phyloP scores from a whole-genome alignment of 139 green algal species.

The Zygnema circumcarinatum region DNA sequence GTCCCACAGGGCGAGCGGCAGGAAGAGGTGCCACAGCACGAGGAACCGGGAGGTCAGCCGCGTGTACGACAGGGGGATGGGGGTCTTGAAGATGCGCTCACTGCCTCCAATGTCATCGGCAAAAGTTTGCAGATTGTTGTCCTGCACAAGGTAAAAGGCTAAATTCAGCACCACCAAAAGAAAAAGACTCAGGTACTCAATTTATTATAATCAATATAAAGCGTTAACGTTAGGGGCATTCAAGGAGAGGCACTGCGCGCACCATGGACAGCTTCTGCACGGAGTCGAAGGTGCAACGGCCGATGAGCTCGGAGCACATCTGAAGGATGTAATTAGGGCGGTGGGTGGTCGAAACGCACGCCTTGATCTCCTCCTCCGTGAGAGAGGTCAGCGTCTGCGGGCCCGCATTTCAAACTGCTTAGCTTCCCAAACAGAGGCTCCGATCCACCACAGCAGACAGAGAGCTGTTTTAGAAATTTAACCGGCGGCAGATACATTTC shows the following conservation, averaged over 20 bases:
- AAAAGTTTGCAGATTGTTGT: conserved; percentile 45
- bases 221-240: too few relatives aligned
- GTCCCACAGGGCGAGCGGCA: conserved; percentile 83
- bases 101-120: conserved; percentile 51
- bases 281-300: conserved; percentile 20
- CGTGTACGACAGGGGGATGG: conserved; percentile 68
- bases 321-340: conserved; percentile 48
- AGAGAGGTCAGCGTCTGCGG: conserved; percentile 24
- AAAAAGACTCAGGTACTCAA: too few relatives aligned
- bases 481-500: too few relatives aligned
- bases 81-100: conserved; percentile 67
- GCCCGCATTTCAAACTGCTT: too few relatives aligned
- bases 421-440: too few relatives aligned
- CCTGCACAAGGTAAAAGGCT: conserved; percentile 23
- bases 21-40: conserved; percentile 72
- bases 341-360: conserved; percentile 18
- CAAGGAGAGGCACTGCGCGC: too few relatives aligned
- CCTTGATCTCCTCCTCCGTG: conserved; percentile 32
- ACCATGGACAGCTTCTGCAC: background rate
- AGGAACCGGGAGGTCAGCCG: conserved; percentile 66
- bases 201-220: too few relatives aligned
- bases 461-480: too few relatives aligned
- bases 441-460: too few relatives aligned
- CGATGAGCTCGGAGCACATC: conserved; percentile 34
- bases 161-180: too few relatives aligned